Evolutionary conservation across 2,329 filamentous ascomycete genomes (phyloP).

Genomic region (Cytospora piceicola): DNA sequence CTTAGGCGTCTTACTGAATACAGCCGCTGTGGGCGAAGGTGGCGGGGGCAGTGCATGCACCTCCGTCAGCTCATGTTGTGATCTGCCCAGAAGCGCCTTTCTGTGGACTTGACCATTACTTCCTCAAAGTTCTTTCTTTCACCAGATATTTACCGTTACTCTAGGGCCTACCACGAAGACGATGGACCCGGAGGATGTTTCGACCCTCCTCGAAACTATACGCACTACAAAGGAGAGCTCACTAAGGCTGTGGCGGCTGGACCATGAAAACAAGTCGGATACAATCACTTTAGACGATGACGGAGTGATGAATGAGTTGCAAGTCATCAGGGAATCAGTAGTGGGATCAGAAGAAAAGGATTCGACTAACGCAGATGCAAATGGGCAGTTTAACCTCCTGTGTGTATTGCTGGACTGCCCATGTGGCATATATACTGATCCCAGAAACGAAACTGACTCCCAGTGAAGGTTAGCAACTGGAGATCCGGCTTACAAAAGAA

Average conservation of each 20-base stretch:
- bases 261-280: neutral
- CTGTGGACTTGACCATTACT: neutral
- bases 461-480: neutral
- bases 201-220: neutral
- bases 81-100: neutral
- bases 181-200: slow-evolving; percentile 20
- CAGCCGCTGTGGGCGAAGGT: slow-evolving; percentile 3
- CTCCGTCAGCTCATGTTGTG: neutral
- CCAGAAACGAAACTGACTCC: neutral
- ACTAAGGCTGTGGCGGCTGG: slow-evolving; percentile 2
- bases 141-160: neutral
- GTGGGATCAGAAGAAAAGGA: neutral
- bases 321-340: neutral
- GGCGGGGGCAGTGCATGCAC: slow-evolving; percentile 19
- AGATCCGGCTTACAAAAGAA: slow-evolving; percentile 8
- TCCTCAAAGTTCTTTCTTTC: neutral
- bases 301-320: neutral
- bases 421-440: neutral
- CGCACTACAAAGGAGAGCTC: neutral
- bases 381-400: slow-evolving; percentile 11
- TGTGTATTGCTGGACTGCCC: neutral
- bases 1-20: neutral
- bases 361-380: too few species aligned
- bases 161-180: too few species aligned
- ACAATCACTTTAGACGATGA: slow-evolving; percentile 7